These are phyloP conservation scores for Didymella exigua DNA, from an alignment of 2,329 filamentous ascomycete species.

Conservation along the genomic window DNA sequence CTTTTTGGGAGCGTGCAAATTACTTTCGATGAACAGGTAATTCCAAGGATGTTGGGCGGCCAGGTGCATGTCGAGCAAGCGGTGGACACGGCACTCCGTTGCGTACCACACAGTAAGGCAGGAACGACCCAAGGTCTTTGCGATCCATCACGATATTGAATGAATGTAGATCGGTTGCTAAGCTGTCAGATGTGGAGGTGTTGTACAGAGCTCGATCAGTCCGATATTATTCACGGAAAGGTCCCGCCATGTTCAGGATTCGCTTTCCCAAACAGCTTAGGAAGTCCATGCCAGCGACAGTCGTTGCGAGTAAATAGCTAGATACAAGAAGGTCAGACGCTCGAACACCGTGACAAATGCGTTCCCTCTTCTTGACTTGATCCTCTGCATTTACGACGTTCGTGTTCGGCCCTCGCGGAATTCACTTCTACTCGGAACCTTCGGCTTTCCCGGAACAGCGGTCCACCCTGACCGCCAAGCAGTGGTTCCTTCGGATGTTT, in stretches of 20 bases:
- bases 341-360: not conserved
- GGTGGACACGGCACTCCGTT: not conserved
- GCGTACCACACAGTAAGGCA: not conserved
- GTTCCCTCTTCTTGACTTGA: too few species aligned
- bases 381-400: not conserved
- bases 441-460: constrained; percentile 6
- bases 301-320: not conserved
- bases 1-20: not conserved
- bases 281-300: not conserved
- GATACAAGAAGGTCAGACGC: not conserved
- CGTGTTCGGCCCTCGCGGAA: constrained; percentile 3
- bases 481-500: not conserved
- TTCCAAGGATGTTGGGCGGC: not conserved
- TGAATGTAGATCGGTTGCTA: not conserved
- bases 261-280: constrained; percentile 14
- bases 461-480: constrained; percentile 12
- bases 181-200: not conserved
- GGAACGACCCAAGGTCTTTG: not conserved
- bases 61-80: not conserved
- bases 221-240: constrained; percentile 3
- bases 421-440: constrained; percentile 4
- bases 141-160: not conserved
- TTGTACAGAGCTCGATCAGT: not conserved
- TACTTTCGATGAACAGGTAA: not conserved
- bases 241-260: constrained; percentile 7